phyloP scores from a whole-genome alignment of 306 rosid species.

The Medicago ruthenica region DNA sequence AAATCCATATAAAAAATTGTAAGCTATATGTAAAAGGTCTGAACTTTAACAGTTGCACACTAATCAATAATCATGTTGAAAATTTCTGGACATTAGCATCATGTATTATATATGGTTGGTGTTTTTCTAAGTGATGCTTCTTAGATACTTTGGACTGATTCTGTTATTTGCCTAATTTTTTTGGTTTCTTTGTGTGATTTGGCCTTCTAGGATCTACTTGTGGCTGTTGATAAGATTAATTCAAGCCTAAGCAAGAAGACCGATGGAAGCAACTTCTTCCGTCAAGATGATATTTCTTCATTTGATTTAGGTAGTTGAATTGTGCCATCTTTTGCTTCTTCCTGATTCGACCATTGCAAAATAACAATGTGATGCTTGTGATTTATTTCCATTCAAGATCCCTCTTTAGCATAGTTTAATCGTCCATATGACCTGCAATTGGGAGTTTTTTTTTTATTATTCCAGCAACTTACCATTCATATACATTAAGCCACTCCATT shows the following conservation, averaged over 20 bases:
- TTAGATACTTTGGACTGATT: neutral
- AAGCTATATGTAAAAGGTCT: neutral
- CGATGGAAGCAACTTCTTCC: constrained; percentile 58
- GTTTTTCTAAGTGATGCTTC: neutral
- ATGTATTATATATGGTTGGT: neutral
- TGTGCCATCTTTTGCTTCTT: neutral
- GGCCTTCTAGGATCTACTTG: constrained; percentile 67
- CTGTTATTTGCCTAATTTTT: constrained; percentile 16
- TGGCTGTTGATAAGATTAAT: constrained; percentile 86
- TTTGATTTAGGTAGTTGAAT: constrained; percentile 67
- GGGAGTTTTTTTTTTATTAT: neutral
- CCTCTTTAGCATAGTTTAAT: neutral
- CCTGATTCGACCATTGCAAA: neutral
- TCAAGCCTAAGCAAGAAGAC: constrained; percentile 62
- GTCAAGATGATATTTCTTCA: constrained; percentile 82
- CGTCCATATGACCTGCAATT: constrained; percentile 5
- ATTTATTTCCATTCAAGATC: constrained; percentile 16
- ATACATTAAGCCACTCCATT: no score
- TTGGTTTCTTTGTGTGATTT: constrained; percentile 25
- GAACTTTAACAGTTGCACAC: neutral
- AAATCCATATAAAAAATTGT: neutral
- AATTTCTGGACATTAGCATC: constrained; percentile 1
- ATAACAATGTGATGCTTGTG: constrained; percentile 6
- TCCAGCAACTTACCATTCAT: constrained; percentile 5
- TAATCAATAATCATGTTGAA: constrained; percentile 13